Conservation (phyloP, 1,284 basidiomycete species). For the Fomitiporia mediterranea region DNA sequence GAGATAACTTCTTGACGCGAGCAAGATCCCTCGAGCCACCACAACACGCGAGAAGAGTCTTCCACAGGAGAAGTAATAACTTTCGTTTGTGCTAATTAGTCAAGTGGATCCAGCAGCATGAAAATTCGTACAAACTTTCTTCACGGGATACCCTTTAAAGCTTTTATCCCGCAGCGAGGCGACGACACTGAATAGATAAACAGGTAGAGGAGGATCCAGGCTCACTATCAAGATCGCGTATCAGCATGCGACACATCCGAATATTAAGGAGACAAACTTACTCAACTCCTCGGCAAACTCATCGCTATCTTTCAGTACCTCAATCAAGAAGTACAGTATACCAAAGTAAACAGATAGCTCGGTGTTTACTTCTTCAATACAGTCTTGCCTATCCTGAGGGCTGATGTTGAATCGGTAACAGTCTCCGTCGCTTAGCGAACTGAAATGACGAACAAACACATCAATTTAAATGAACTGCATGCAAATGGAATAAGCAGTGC, state of each 20-base stretch:
- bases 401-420: constrained; percentile 65
- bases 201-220: constrained; percentile 89
- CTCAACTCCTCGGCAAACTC: constrained; percentile 94
- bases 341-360: constrained; percentile 90
- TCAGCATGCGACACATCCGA: constrained; percentile 11
- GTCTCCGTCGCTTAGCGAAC: constrained; percentile 65
- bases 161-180: constrained; percentile 90
- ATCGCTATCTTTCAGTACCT: constrained; percentile 87
- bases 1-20: constrained; percentile 79
- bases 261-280: constrained; percentile 41
- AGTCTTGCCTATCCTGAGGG: constrained; percentile 65
- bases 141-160: constrained; percentile 93
- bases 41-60: constrained; percentile 86
- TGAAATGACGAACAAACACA: constrained; percentile 27
- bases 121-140: constrained; percentile 59
- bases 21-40: constrained; percentile 87
- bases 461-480: not conserved
- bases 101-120: constrained; percentile 6
- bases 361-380: constrained; percentile 82
- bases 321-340: constrained; percentile 91
- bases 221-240: constrained; percentile 72
- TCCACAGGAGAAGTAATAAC: constrained; percentile 91
- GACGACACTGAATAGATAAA: constrained; percentile 88
- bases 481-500: not conserved
- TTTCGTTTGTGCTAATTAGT: constrained; percentile 41